Base-by-base conservation (phyloP, 345 rosid genomes). In the Aquilaria malaccensis region DNA sequence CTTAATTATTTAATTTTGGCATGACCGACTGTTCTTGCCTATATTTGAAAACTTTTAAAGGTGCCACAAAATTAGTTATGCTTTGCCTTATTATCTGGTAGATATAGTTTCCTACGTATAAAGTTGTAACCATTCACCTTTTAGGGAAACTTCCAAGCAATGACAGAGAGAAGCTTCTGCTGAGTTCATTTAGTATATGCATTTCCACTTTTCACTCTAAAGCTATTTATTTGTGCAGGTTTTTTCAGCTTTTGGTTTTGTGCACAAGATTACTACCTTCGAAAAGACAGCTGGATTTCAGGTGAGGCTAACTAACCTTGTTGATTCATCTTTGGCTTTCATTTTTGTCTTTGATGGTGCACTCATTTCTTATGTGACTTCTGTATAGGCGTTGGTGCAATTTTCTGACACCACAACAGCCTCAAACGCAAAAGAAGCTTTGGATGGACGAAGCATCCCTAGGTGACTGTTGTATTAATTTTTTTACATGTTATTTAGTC, bases 221-320 rank as follows among this genome's bases (percentile, higher is more conserved):
- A 61, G 37, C 49, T 58, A 51, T 68, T 64, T 71, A 63, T 54
- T 70, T 15, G 50, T 81, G 85, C 88, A 95, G 99, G 99, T 95
- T 6, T 95, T 95, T 87, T 95, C 99, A 64, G 93, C 99, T 49
- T 95, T 95, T 79, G 99, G 99, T 60, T 88, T 83, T 71, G 99
- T 95, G 54, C 97, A 91, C 76, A 95, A 95, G 79, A 95, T 95
- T 73, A 86, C 99, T 52, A 88, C 96, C 56, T 95, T 95, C 55
- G 99, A 95, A 82, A 95, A 95, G 85, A 91, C 96, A 41, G 97
- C 95, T 58, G 96, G 99, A 56, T 95, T 88, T 65, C 99, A 95
- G 88, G 99, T 86, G 56, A 58, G 10, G n/a, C 9, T 29, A 46
- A 56, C 55, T 46, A 29, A 56, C 9, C 50, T 62, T 5, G 56